Evolutionary conservation across 805 yeast genomes (phyloP), one percentile per base, ranked within the genome.

Genomic region (Candida sonorensis): DNA sequence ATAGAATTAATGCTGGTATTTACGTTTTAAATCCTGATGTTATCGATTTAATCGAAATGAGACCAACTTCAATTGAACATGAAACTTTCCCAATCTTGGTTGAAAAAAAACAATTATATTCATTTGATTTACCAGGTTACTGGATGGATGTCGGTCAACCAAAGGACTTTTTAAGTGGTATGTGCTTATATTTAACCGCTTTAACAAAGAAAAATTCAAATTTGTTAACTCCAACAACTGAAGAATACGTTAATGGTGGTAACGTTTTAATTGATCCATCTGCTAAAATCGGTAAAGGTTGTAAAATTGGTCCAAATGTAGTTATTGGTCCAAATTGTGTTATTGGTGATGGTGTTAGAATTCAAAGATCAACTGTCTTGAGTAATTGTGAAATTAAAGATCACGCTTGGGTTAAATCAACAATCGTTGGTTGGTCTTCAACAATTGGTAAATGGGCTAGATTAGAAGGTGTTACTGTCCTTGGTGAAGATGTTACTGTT

Each of bases 81-180:
- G 99, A 92, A 75, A 88, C 97, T 50, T 92, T 92, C 96, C 99
- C 99, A 55, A 67, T 71, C 54, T 76, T 92, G 53, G 97, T 94
- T 47, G 94, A 84, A 66, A 69, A 81, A 59, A 87, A 81, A 58
- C 74, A 81, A 40, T 75, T 92, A 55, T 92, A 80, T 75, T 88
- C 97, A 34, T 92, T 84, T 57, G 99, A 92, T 66, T 77, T 92
- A 58, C 97, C 92, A 72, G 97, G 98, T 48, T 92, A 79, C 84
- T 92, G 99, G 99, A 92, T 92, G 98, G 99, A 92, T 66, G 97
- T 92, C 50, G 99, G 99, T 66, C 99, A 92, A 74, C 99, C 99
- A 75, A 92, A 90, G 77, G 99, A 92, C 68, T 92, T 87, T 80
- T 68, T 92, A 46, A 79, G 95, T 39, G 99, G 99, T 64, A 85